Conservation (phyloP, 192 early-diverging fungal species). For the Backusella mclennaniae region DNA sequence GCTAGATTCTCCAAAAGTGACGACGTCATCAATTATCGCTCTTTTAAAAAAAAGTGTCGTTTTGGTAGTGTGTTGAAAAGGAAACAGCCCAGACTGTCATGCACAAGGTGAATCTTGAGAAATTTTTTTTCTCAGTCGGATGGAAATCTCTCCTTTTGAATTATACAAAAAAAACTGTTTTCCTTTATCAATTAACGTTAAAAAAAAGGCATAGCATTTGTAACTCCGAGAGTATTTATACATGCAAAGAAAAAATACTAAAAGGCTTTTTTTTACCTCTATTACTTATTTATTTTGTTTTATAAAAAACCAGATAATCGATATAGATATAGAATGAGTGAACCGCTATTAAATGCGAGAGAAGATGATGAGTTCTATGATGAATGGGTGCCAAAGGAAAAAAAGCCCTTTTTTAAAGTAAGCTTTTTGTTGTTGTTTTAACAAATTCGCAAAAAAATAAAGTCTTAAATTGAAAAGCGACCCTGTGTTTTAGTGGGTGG, state of each 20-base stretch:
- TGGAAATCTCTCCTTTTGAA: not conserved
- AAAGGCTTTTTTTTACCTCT: not conserved
- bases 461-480: not conserved
- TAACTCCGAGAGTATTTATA: not conserved
- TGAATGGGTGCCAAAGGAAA: conserved; percentile 6
- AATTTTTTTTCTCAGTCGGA: not conserved
- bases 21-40: not conserved
- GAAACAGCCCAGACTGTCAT: not conserved
- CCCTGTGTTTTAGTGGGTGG: conserved; percentile 1
- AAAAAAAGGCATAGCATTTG: not conserved
- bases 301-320: not conserved
- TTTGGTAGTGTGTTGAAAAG: not conserved
- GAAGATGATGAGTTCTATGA: conserved; percentile 4
- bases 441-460: not conserved
- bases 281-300: not conserved
- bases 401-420: conserved; percentile 9
- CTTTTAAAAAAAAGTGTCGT: conserved; percentile 1
- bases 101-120: not conserved
- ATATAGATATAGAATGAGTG: conserved; percentile 5
- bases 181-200: not conserved
- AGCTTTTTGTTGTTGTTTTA: not conserved
- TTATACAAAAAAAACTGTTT: not conserved
- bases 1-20: not conserved
- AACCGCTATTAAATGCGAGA: not conserved
- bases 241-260: not conserved